Base-by-base conservation (phyloP, 257 asterid species). In the Eustoma russellianum region DNA sequence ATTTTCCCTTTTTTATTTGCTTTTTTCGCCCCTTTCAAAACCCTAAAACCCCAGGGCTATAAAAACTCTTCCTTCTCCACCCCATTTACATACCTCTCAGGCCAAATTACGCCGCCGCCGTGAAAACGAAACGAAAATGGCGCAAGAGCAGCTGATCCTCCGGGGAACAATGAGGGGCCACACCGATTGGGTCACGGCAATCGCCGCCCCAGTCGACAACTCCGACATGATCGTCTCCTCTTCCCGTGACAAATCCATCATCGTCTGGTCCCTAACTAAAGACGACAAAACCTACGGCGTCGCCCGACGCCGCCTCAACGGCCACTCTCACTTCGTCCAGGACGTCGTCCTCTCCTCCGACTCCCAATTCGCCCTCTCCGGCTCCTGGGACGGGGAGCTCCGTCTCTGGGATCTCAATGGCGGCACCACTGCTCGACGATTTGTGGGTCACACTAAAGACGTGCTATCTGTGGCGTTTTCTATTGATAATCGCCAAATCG, bases 401-500 rank as follows among this genome's bases (percentile, higher is more conserved):
- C 94, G 94, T 30, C 81, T 86, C 40, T 86, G 96, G 96, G 94
- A 86, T 41, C 77, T 86, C n/a, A 85, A 52, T 85, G 95, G 95
- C 75, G n/a, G n/a, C n/a, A n/a, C n/a, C n/a, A n/a, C n/a, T n/a
- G n/a, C n/a, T n/a, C n/a, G n/a, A n/a, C n/a, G n/a, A n/a, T n/a
- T n/a, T n/a, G n/a, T n/a, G n/a, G n/a, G n/a, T n/a, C n/a, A n/a
- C n/a, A n/a, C n/a, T n/a, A n/a, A n/a, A n/a, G n/a, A n/a, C n/a
- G n/a, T n/a, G n/a, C n/a, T n/a, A n/a, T n/a, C n/a, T n/a, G n/a
- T n/a, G n/a, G n/a, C n/a, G n/a, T n/a, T n/a, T n/a, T n/a, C n/a
- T n/a, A n/a, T n/a, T n/a, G n/a, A n/a, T n/a, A n/a, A n/a, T n/a
- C n/a, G n/a, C n/a, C n/a, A n/a, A n/a, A n/a, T n/a, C n/a, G n/a